A percentile compares a stretch with the other conserved stretches of the same genome.
Conservation (phyloP, 2,329 filamentous ascomycete species). For the Ophiostoma triangulosporum region DNA sequence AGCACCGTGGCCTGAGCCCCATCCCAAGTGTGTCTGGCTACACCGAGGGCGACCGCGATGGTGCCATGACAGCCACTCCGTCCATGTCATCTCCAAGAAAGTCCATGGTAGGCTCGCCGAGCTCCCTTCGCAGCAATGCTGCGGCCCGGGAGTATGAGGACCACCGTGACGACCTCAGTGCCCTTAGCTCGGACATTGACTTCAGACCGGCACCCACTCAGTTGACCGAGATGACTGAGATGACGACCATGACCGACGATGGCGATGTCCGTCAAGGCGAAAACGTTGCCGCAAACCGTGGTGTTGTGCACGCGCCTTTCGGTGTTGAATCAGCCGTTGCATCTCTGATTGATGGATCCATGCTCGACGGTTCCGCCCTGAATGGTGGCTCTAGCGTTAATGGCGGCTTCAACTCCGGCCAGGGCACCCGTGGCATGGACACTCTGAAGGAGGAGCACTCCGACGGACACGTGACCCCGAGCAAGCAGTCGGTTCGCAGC, state of each 20-base stretch:
- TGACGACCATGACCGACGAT: slow-evolving; percentile 29
- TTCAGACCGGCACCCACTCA: slow-evolving; percentile 31
- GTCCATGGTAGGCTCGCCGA: slow-evolving; percentile 34
- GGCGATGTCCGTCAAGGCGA: slow-evolving; percentile 53
- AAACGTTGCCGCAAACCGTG: slow-evolving; percentile 57
- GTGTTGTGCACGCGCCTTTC: slow-evolving; percentile 57
- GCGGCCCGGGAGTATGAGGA: slow-evolving; percentile 34
- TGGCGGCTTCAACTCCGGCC: slow-evolving; percentile 32
- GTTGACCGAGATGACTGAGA: slow-evolving; percentile 29
- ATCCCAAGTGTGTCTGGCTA: slow-evolving; percentile 89
- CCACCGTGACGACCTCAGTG: slow-evolving; percentile 41
- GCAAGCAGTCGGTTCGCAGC: slow-evolving; percentile 26
- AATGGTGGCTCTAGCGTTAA: slow-evolving; percentile 42
- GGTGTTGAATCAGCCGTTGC: slow-evolving; percentile 84
- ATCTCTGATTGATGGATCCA: slow-evolving; percentile 67
- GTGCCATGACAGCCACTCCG: slow-evolving; percentile 34
- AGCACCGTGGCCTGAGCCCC: slow-evolving; percentile 65
- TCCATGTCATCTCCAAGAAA: slow-evolving; percentile 47
- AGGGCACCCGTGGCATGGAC: slow-evolving; percentile 20
- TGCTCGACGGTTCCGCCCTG: slow-evolving; percentile 53
- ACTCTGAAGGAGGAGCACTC: slow-evolving; percentile 22
- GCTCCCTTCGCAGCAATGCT: slow-evolving; percentile 41
- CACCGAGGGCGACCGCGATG: slow-evolving; percentile 49
- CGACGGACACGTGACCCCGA: slow-evolving; percentile 19
- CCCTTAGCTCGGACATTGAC: slow-evolving; percentile 41